Base-by-base conservation (phyloP, 108 stramenopile genomes). In the Cyclotella choctawhatcheeana region DNA sequence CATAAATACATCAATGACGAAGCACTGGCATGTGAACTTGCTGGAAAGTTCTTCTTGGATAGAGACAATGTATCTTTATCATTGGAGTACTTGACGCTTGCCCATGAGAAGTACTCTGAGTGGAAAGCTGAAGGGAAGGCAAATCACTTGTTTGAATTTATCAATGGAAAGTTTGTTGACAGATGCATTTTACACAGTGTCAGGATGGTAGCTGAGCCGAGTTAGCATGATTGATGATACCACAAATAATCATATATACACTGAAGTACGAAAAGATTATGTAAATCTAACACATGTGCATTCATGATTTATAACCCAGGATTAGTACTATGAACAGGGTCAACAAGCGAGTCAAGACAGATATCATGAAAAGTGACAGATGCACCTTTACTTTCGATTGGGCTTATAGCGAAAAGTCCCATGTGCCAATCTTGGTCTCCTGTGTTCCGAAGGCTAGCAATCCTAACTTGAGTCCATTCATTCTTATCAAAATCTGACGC, bases 1-100 rank as follows among this genome's bases (percentile, higher is more conserved):
- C 56, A 76, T 34, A 60, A 52, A 17, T 76, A 69, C 34, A 24
- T 69, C 2, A 58, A 69, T 12, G 74, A 68, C 22, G 58, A 76
- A 29, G 48, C 66, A 16, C 29, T 67, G 31, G 64, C 64, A 29
- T 50, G 29, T 21, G 64, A 64, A n/a, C n/a, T 61, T 0, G 65
- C 66, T n/a, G 74, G 43, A 33, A 29, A 50, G 17, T 76, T 76
- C 16, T 69, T 27, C 33, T 32, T 69, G 3, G 67, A 60, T 21
- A 10, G 32, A 14, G 68, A 45, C 10, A 22, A 61, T 13, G 26
- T 31, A 20, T 18, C 0, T 26, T 27, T 20, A 24, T 27, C 72
- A 6, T 3, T 37, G 8, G 44, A 55, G 26, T 55, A 73, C 31
- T 66, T 73, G 0, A 24, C 17, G 6, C 52, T 29, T 34, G 64